phyloP scores from a whole-genome alignment of 257 asterid genomes.

The Avicennia marina region DNA sequence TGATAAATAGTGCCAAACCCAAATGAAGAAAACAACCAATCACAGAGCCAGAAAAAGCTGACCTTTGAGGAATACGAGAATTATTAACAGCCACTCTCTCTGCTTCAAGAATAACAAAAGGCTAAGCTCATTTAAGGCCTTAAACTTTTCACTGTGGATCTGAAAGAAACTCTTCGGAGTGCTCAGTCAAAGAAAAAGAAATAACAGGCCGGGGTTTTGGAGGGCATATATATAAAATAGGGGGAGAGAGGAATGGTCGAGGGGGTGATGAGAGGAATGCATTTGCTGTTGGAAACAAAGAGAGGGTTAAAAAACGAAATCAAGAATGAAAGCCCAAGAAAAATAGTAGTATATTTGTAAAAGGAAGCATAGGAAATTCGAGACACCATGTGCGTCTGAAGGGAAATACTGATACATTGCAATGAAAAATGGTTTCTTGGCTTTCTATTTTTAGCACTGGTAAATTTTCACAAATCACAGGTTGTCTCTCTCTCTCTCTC shows the following conservation, averaged over 20 bases:
- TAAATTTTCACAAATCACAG: neutral
- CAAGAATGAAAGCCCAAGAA: constrained; percentile 2
- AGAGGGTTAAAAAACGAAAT: neutral
- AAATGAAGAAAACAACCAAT: neutral
- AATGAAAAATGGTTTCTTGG: neutral
- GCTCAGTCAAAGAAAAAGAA: constrained; percentile 39
- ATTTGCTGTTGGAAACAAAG: constrained; percentile 26
- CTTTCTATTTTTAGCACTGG: constrained; percentile 6
- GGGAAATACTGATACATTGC: constrained; percentile 25
- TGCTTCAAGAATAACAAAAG: constrained; percentile 21
- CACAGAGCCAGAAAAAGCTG: constrained; percentile 11
- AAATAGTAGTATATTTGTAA: neutral
- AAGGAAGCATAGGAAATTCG: constrained; percentile 11
- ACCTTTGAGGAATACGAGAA: constrained; percentile 24
- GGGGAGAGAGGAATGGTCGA: constrained; percentile 12
- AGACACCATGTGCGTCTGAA: constrained; percentile 46
- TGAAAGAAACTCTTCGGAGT: constrained; percentile 32
- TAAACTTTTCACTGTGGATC: constrained; percentile 37
- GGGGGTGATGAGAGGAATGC: constrained; percentile 27
- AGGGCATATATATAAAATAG: constrained; percentile 27
- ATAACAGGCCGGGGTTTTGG: too few relatives aligned
- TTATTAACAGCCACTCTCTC: constrained; percentile 8
- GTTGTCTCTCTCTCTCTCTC: constrained; percentile 3
- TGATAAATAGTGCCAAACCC: too few relatives aligned
- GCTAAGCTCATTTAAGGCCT: constrained; percentile 16